Evolutionary conservation across 192 early-diverging fungal species (phyloP), one percentile per base, ranked within the genome.

Genomic region (Umbelopsis vinacea): DNA sequence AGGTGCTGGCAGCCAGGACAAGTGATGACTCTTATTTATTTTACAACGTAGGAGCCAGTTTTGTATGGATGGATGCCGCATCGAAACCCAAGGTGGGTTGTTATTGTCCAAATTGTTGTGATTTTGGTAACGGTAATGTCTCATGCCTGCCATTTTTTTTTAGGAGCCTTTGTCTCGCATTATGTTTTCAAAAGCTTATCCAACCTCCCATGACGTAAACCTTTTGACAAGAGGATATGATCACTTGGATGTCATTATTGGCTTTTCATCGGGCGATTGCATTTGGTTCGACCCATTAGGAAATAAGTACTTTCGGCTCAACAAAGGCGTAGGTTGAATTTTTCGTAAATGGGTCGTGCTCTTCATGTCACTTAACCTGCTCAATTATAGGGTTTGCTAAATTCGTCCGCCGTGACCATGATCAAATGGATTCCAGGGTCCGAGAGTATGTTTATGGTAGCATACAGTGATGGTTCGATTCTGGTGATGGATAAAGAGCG

Each of bases 391-490:
- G 89, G 89, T 23, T 77, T 85, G 6, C 89, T 96, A 52, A 87
- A 86, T 52, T 82, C 81, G 47, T 78, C 86, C 11, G 79, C 85
- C 10, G 92, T 96, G 19, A 92, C 92, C 8, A 89, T 90, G 76
- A 84, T 97, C 4, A 89, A 89, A 80, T 99, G 97, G 96, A 77
- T 97, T 63, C 97, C 97, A 0, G 91, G 88, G 7, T 94, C 93
- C 0, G 92, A 94, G 52, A 92, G 77, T 35, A 77, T 88, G 74
- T 99, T 97, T 77, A 88, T 96, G 79, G 95, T 85, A 1, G 89
- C 93, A 1, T 95, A 89, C 60, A 84, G 87, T 3, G 95, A 97
- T 76, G 97, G 97, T 15, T 85, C 87, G 15, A 85, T 97, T 26
- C 79, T 97, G 72, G 83, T 93, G 22, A 88, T 94, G 76, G 96